Conservation (phyloP, 2,329 filamentous ascomycete genomes). For the Colletotrichum gloeosporioides region DNA sequence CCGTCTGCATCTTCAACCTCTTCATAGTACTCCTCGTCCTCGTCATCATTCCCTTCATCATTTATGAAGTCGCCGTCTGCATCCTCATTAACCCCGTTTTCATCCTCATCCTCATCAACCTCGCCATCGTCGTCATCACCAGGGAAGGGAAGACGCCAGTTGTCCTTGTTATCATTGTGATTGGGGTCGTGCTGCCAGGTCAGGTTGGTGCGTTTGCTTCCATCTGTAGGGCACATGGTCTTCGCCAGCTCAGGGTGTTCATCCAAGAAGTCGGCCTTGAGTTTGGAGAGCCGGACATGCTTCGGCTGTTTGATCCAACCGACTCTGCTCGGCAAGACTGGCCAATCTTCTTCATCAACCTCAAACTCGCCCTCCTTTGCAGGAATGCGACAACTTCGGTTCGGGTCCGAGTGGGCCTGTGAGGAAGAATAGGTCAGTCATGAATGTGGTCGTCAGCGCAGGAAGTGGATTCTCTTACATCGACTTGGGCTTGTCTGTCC, state of each 20-base stretch:
- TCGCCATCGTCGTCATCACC: neutral
- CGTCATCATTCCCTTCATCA: slow-evolving; percentile 26
- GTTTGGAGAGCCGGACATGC: slow-evolving; percentile 17
- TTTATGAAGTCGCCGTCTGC: slow-evolving; percentile 23
- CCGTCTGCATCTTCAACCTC: neutral
- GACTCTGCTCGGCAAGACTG: slow-evolving; percentile 35
- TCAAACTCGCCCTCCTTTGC: neutral
- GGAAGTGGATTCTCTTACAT: neutral
- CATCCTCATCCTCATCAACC: neutral
- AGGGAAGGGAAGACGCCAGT: slow-evolving; percentile 5
- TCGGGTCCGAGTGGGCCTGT: slow-evolving; percentile 20
- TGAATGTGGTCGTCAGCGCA: neutral
- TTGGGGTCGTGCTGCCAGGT: slow-evolving; percentile 37
- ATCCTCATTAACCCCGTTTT: slow-evolving; percentile 26
- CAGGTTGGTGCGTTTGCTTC: slow-evolving; percentile 18
- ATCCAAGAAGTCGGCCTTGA: slow-evolving; percentile 29
- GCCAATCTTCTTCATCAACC: neutral
- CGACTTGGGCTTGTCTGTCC: slow-evolving; percentile 4
- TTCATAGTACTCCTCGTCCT: neutral
- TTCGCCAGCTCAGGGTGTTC: slow-evolving; percentile 30
- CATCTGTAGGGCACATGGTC: slow-evolving; percentile 32
- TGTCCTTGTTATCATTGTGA: slow-evolving; percentile 28
- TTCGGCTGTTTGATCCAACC: slow-evolving; percentile 32
- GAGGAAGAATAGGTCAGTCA: neutral
- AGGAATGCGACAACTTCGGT: slow-evolving; percentile 16